These are phyloP conservation scores for Tympanopsis confertula DNA, from an alignment of 2,329 filamentous ascomycete species.

Conservation along the genomic window DNA sequence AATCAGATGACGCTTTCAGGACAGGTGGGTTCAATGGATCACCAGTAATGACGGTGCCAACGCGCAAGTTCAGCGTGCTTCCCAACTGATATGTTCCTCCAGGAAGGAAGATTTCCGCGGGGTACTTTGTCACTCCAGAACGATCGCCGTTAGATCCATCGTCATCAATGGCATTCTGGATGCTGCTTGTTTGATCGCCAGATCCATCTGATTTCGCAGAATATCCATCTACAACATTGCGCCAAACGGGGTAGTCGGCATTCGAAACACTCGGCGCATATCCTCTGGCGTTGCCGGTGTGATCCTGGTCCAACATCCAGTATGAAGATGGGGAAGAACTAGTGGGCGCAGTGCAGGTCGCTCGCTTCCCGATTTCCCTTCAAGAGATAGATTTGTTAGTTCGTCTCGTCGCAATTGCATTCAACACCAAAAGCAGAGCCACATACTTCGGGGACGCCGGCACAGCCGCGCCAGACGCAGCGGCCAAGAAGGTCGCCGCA, in stretches of 20 bases:
- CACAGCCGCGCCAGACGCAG: too few relatives aligned
- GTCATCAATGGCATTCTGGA: not conserved
- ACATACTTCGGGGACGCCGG: too few relatives aligned
- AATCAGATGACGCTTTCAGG: slow-evolving; percentile 11
- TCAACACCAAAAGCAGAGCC: too few relatives aligned
- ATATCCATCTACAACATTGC: not conserved
- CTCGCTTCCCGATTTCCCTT: too few relatives aligned
- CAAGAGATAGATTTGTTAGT: too few relatives aligned
- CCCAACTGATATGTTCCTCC: slow-evolving; percentile 16
- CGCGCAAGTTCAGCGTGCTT: slow-evolving; percentile 15
- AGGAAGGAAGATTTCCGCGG: slow-evolving; percentile 16
- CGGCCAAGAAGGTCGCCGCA: too few relatives aligned
- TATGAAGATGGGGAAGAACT: too few relatives aligned
- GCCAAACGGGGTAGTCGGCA: not conserved
- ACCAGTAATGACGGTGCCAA: slow-evolving; percentile 17
- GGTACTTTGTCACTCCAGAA: slow-evolving; percentile 8
- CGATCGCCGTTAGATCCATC: not conserved
- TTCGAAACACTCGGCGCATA: too few relatives aligned
- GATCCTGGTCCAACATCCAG: too few relatives aligned
- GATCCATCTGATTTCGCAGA: not conserved
- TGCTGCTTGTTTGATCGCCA: not conserved
- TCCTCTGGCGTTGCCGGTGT: too few relatives aligned
- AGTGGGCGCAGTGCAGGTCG: too few relatives aligned
- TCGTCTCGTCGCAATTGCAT: too few relatives aligned
- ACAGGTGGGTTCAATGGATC: slow-evolving; percentile 14